phyloP scores from a whole-genome alignment of 2,329 filamentous ascomycete genomes.

The Neofusicoccum sp. region DNA sequence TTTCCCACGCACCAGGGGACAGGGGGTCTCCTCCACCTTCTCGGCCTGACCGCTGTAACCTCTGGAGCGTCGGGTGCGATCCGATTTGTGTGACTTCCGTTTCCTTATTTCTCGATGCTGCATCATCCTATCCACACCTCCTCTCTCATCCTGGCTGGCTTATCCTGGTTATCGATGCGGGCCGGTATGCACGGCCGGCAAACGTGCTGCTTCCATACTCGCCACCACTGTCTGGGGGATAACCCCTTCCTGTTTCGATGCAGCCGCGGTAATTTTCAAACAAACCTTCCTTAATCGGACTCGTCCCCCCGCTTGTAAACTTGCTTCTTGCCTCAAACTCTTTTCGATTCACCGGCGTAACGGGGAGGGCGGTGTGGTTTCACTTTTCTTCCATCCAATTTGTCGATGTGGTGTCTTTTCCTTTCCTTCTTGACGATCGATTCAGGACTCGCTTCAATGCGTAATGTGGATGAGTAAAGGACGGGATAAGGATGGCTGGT shows the following conservation, averaged over 20 bases:
- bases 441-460: constrained; percentile 5
- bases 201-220: background rate
- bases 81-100: constrained; percentile 16
- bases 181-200: constrained; percentile 17
- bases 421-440: background rate
- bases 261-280: background rate
- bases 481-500: background rate
- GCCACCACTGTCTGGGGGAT: background rate
- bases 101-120: background rate
- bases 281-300: constrained; percentile 4
- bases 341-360: background rate
- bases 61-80: constrained; percentile 8
- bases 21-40: background rate
- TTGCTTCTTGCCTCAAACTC: constrained; percentile 9
- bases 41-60: constrained; percentile 12
- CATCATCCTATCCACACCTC: background rate
- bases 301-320: background rate
- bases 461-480: constrained; percentile 17
- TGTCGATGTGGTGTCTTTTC: constrained; percentile 6
- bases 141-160: background rate
- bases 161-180: constrained; percentile 11
- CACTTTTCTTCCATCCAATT: background rate
- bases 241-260: constrained; percentile 3
- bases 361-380: background rate
- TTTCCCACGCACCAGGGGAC: constrained; percentile 11